Evolutionary conservation across 225 moss, liverwort and hornwort genomes (phyloP), one percentile per base, ranked within the genome.

Genomic region (Takakia lepidozioides): DNA sequence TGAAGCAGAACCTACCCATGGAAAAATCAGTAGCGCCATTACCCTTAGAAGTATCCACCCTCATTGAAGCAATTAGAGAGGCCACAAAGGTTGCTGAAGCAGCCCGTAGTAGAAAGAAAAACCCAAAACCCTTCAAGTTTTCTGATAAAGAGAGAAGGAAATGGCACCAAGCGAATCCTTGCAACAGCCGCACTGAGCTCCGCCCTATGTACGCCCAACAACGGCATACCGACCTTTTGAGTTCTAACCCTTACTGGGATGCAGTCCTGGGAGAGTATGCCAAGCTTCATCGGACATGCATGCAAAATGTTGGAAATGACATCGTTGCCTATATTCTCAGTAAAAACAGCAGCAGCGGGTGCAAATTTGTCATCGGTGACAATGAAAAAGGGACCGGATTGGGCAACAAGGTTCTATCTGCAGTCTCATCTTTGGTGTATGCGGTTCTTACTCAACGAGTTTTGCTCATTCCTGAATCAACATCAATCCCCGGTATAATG

Each of bases 371-470:
- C 1, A 19, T 81, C 4, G 61, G 68, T 11, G 81, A 67, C 28
- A 65, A 64, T n/a, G 63, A 68, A 32, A 57, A 50, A 1, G 52
- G 64, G 14, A 64, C 75, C 1, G 71, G 71, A 1, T 25, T 81
- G 3, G 81, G 81, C 1, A 81, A 81, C 25, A 72, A 75, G 55
- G 58, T 81, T 14, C 61, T 71, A 1, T 68, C 66, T 25, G 40
- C 61, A 2, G 71, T 68, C 3, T 68, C 81, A 11, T 45, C 60
- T 5, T 44, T 75, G 2, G 18, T 81, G 8, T 81, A 71, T 25
- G 64, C 75, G n/a, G 58, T 81, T 14, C 52, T 75, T 16, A 81
- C 81, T 4, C 71, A 81, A 54, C 46, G 80, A 7, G 71, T 81
- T 15, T 45, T 81, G 37, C 55, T 81, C 17, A 44, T 62, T 2